Evolutionary conservation across 2,329 filamentous ascomycete species (phyloP).

Genomic region (Colletotrichum eleusines): DNA sequence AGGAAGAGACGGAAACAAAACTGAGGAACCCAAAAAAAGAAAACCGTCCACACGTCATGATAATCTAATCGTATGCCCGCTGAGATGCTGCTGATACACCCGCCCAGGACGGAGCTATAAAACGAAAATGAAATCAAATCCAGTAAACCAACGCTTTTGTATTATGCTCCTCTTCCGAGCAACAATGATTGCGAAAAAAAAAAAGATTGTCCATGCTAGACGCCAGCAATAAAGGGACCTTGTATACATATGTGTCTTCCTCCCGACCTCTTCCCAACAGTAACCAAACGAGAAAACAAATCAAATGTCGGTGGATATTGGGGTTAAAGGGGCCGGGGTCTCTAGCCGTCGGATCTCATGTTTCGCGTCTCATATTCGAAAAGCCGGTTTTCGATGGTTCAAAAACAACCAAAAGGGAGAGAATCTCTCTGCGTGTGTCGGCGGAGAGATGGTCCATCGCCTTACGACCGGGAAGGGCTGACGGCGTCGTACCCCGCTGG

Average conservation of each 20-base stretch:
- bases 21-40: background rate
- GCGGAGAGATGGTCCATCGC: background rate
- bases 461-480: conserved; percentile 22
- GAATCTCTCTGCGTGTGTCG: background rate
- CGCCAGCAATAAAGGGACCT: conserved; percentile 13
- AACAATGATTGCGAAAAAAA: background rate
- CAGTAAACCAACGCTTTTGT: conserved; percentile 10
- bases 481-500: conserved; percentile 29
- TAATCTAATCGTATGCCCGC: background rate
- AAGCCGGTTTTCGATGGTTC: background rate
- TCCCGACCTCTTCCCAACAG: background rate
- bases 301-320: too few relatives aligned
- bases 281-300: background rate
- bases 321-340: too few relatives aligned
- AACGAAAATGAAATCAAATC: too few relatives aligned
- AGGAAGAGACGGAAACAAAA: too few relatives aligned
- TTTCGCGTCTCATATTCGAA: background rate
- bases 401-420: background rate
- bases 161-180: background rate
- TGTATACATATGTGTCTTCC: background rate
- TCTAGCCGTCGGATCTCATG: conserved; percentile 10
- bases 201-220: conserved; percentile 7
- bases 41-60: background rate
- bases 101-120: background rate
- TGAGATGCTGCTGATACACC: background rate